Conservation (phyloP, 257 asterid genomes). For the Prunella vulgaris region DNA sequence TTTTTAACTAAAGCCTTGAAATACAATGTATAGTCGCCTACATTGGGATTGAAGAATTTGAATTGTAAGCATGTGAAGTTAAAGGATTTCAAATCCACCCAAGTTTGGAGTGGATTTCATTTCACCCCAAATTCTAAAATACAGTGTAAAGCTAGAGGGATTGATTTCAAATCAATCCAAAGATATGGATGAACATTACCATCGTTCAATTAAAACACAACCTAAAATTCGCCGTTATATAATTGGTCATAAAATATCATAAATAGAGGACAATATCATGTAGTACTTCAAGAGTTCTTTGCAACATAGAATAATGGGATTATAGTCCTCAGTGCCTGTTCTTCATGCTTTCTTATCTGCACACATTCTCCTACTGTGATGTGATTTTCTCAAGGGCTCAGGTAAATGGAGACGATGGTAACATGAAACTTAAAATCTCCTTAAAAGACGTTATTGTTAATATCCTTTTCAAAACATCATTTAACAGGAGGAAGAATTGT, state of each 20-base stretch:
- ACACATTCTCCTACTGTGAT: not conserved
- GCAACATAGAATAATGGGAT: not conserved
- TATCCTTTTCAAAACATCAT: not conserved
- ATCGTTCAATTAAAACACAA: not conserved
- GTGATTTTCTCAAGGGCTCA: not conserved
- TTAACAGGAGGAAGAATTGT: conserved; percentile 88
- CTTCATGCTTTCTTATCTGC: not conserved
- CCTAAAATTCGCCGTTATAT: not conserved
- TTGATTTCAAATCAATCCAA: not conserved
- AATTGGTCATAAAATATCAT: not conserved
- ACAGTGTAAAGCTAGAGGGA: not conserved
- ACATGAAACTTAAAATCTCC: not conserved
- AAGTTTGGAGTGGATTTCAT: not conserved
- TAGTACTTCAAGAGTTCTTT: not conserved
- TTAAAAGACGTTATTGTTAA: not conserved
- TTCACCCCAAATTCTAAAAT: not conserved
- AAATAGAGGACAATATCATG: too few relatives aligned
- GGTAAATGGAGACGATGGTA: not conserved
- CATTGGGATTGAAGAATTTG: not conserved
- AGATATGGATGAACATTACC: not conserved
- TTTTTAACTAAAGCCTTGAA: not conserved
- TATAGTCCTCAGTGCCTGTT: not conserved
- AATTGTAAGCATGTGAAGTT: not conserved
- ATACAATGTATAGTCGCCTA: not conserved
- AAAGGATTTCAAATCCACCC: not conserved